phyloP scores from a whole-genome alignment of 331 rosid genomes.

The Erythrophleum ivorense region DNA sequence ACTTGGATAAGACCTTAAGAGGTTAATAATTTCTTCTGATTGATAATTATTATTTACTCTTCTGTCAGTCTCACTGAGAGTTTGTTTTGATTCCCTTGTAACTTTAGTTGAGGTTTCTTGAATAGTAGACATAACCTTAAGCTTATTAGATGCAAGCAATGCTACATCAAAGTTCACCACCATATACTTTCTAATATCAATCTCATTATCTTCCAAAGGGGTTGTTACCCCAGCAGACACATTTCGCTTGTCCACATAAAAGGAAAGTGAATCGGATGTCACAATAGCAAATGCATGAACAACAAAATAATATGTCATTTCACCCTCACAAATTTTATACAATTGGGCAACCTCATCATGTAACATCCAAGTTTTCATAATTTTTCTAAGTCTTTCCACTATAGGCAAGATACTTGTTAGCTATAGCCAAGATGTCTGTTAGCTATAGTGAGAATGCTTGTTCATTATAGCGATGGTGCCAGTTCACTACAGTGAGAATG shows the following conservation, averaged over 20 bases:
- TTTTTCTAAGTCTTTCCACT: no score
- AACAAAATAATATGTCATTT: conserved; percentile 82
- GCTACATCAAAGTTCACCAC: conserved; percentile 66
- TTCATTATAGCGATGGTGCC: no score
- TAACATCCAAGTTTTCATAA: no score
- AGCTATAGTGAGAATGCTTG: no score
- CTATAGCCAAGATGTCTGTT: no score
- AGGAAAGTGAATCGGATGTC: conserved; percentile 57
- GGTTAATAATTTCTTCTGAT: conserved; percentile 46
- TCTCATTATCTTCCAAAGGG: conserved; percentile 67
- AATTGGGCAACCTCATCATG: conserved; percentile 75
- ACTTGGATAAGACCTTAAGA: conserved; percentile 82
- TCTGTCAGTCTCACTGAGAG: conserved; percentile 28
- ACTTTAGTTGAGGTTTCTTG: conserved; percentile 40
- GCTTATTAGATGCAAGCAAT: conserved; percentile 69
- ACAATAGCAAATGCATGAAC: conserved; percentile 78
- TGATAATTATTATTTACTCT: conserved; percentile 47
- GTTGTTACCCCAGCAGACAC: conserved; percentile 72
- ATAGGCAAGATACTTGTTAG: no score
- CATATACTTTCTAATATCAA: conserved; percentile 70
- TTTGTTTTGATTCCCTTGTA: conserved; percentile 25
- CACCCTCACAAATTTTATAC: conserved; percentile 87
- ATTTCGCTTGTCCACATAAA: conserved; percentile 78
- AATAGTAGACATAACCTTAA: conserved; percentile 41
- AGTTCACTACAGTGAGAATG: no score